Evolutionary conservation across 75 land plant genomes (phyloP).

Genomic region (Ceratopteris richardii): DNA sequence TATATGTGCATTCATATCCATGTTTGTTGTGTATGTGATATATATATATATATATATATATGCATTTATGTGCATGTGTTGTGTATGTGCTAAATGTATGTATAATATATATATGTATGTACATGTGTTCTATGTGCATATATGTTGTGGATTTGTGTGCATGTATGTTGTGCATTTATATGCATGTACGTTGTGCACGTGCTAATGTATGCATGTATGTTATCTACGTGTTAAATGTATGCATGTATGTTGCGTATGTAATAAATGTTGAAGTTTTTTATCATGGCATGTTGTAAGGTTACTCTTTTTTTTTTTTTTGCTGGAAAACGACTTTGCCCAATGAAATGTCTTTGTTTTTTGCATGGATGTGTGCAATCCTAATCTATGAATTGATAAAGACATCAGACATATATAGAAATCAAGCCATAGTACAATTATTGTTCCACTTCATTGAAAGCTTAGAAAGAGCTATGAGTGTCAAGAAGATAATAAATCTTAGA

Average conservation of each 20-base stretch:
- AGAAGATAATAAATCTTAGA: too few relatives aligned
- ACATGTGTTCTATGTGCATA: too few relatives aligned
- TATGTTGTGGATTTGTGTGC: not conserved
- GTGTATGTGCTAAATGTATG: too few relatives aligned
- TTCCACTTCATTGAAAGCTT: too few relatives aligned
- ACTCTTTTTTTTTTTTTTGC: not conserved
- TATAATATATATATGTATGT: too few relatives aligned
- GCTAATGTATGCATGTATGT: not conserved
- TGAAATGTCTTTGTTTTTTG: not conserved
- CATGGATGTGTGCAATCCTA: not conserved
- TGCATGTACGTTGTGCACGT: not conserved
- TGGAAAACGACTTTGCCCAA: too few relatives aligned
- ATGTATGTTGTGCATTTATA: not conserved
- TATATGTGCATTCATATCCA: too few relatives aligned
- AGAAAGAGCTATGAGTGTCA: too few relatives aligned
- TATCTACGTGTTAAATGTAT: not conserved
- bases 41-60: too few relatives aligned
- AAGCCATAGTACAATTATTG: not conserved
- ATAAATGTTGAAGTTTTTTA: not conserved
- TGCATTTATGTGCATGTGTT: too few relatives aligned
- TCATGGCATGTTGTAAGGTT: constrained; percentile 5
- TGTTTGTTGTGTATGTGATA: too few relatives aligned
- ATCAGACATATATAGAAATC: not conserved
- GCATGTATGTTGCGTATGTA: not conserved
- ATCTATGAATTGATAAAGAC: not conserved